A percentile compares a stretch with the other conserved stretches of the same genome.
phyloP scores from a whole-genome alignment of 495 filamentous ascomycete species.

The Neurospora sp. region DNA sequence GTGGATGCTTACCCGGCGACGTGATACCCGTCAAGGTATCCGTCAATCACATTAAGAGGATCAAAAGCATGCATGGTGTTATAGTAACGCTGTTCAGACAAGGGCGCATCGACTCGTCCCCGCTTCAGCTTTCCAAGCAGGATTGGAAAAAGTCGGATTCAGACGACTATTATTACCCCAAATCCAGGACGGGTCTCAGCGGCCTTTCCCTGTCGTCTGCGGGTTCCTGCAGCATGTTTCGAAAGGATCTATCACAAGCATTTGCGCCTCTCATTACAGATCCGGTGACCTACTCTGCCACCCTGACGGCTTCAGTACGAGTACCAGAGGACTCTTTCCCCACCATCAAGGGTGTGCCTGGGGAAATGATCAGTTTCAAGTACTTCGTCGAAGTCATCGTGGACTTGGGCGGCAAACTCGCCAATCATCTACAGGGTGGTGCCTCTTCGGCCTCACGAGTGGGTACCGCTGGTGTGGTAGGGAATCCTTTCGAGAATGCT shows the following conservation, averaged over 20 bases:
- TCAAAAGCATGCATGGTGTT: constrained; percentile 84
- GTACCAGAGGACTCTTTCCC: constrained; percentile 89
- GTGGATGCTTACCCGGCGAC: constrained; percentile 82
- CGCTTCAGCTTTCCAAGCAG: constrained; percentile 43
- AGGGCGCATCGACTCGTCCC: constrained; percentile 79
- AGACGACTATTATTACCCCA: constrained; percentile 52
- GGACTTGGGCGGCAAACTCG: constrained; percentile 80
- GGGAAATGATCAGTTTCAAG: constrained; percentile 84
- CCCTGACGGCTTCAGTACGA: constrained; percentile 69
- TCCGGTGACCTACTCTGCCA: constrained; percentile 62
- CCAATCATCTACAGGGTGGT: constrained; percentile 40
- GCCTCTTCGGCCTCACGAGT: constrained; percentile 22
- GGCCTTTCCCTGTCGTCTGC: constrained; percentile 73
- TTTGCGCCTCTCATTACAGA: constrained; percentile 81
- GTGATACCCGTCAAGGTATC: constrained; percentile 66
- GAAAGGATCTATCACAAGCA: constrained; percentile 84
- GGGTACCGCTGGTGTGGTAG: constrained; percentile 3
- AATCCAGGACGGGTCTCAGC: constrained; percentile 57
- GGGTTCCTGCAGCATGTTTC: constrained; percentile 75
- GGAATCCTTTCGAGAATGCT: constrained; percentile 21
- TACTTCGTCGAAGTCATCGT: constrained; percentile 90
- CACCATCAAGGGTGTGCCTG: constrained; percentile 79
- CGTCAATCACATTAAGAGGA: constrained; percentile 74
- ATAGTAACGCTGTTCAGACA: constrained; percentile 89
- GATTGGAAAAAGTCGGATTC: constrained; percentile 64